Percentiles rank a stretch among this genome's conserved stretches.
phyloP scores from a whole-genome alignment of 768 basidiomycete species.

The Artomyces pyxidatus region DNA sequence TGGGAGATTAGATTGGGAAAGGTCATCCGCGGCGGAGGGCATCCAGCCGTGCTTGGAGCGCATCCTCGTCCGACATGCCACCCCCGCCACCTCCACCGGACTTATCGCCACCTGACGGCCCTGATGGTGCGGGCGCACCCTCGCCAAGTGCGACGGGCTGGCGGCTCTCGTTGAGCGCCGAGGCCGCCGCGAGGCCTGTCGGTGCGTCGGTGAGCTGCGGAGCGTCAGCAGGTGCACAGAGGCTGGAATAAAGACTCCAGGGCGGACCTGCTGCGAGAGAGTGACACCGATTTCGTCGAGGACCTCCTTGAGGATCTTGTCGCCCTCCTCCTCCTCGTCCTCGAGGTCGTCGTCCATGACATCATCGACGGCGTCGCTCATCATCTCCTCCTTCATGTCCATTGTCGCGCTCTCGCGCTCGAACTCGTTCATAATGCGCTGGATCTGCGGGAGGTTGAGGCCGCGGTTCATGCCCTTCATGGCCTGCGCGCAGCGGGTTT shows the following conservation, averaged over 20 bases:
- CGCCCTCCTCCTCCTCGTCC: conserved; percentile 93
- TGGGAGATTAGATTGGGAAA: no score
- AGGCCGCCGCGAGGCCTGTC: conserved; percentile 53
- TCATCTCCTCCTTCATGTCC: conserved; percentile 99
- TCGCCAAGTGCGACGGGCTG: conserved; percentile 87
- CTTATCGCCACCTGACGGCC: conserved; percentile 29
- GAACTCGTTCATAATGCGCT: conserved; percentile 96
- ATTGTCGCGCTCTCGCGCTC: conserved; percentile 96
- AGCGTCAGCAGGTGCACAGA: neutral
- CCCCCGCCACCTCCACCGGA: conserved; percentile 33
- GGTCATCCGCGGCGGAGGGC: conserved; percentile 70
- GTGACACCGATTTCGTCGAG: conserved; percentile 95
- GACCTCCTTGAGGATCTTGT: conserved; percentile 92
- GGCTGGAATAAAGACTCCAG: conserved; percentile 7
- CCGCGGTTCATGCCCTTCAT: conserved; percentile 98
- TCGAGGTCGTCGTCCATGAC: conserved; percentile 90
- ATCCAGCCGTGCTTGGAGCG: conserved; percentile 88
- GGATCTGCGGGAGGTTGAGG: conserved; percentile 90
- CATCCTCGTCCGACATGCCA: conserved; percentile 73
- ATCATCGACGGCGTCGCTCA: conserved; percentile 97
- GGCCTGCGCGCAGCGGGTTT: conserved; percentile 44
- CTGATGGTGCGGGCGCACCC: conserved; percentile 31
- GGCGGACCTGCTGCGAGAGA: conserved; percentile 70
- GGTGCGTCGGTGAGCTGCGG: conserved; percentile 78
- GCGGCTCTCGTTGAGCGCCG: conserved; percentile 54